These are phyloP conservation scores for Paramecium caudatum DNA, from an alignment of 73 alveolate genomes.

Conservation along the genomic window DNA sequence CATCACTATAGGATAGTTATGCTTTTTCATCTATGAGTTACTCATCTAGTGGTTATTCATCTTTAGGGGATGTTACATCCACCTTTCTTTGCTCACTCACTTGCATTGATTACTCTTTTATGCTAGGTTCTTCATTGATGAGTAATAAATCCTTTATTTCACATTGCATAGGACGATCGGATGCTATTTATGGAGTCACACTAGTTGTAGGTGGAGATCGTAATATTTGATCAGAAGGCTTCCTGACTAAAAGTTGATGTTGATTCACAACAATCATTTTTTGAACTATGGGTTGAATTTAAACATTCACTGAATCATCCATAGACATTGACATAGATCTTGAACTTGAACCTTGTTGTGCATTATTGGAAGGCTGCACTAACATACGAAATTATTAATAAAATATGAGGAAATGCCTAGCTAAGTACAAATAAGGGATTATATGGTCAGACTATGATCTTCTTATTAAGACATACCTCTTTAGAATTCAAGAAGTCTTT, in stretches of 20 bases:
- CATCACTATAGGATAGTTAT: conserved; percentile 30
- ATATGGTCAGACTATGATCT: background rate
- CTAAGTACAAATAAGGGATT: background rate
- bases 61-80: background rate
- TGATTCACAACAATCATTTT: conserved; percentile 54
- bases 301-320: conserved; percentile 49
- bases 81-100: background rate
- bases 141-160: conserved; percentile 24
- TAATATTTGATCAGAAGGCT: conserved; percentile 9
- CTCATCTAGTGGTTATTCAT: background rate
- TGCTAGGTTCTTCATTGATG: conserved; percentile 60
- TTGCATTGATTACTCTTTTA: conserved; percentile 35
- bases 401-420: background rate
- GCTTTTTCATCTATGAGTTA: conserved; percentile 12
- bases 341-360: conserved; percentile 22
- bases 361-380: conserved; percentile 1
- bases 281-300: conserved; percentile 37
- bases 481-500: background rate
- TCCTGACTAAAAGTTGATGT: conserved; percentile 11
- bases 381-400: background rate
- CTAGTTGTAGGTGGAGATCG: conserved; percentile 44
- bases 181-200: conserved; percentile 33
- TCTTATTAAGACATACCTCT: background rate
- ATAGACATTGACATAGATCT: conserved; percentile 51
- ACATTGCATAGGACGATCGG: background rate